Base-by-base conservation (phyloP, 2,329 filamentous ascomycete genomes). In the Zalaria obscura region DNA sequence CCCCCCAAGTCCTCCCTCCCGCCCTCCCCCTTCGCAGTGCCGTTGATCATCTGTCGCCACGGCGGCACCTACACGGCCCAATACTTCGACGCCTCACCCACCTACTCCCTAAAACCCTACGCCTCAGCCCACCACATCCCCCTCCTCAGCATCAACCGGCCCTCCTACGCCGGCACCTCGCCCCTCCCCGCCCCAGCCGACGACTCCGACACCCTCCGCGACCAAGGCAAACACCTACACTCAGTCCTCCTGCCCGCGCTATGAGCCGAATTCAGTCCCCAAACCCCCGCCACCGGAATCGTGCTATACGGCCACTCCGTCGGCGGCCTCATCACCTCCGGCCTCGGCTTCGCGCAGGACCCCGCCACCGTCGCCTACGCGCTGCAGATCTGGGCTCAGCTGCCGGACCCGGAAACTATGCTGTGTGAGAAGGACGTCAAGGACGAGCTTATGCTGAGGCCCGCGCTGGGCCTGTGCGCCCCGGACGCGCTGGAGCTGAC, bases 151-250 rank as follows among this genome's bases (percentile, higher is more conserved):
- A 41, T 44, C 25, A 37, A 27, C 9, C 39, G 42, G 25, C 42
- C 42, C 18, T 39, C 39, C 42, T 44, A 44, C 39, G 38, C 33
- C 27, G 42, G 35, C 31, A 41, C 27, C 38, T 35, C 42, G 9
- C 38, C 29, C 5, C 35, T 41, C 9, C 38, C 41, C 29, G 7
- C 32, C n/a, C 9, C 26, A 10, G n/a, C 11, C 28, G 27, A 4
- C 6, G 42, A 38, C 27, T 10, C 5, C 7, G 35, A 27, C 37
- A 35, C 31, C 39, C 34, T 41, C 4, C 39, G 41, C 35, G 31
- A 44, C 25, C 25, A 35, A 8, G 42, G 37, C n/a, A 32, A 38
- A 27, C 34, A 41, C 34, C 38, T 44, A 3, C 26, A 41, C 39
- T 36, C 4, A 10, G 39, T 38, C 27, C 34, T 42, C 31, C 35